Evolutionary conservation across 2,329 filamentous ascomycete species (phyloP), one percentile per base, ranked within the genome.

Genomic region (Epichloe scottii): DNA sequence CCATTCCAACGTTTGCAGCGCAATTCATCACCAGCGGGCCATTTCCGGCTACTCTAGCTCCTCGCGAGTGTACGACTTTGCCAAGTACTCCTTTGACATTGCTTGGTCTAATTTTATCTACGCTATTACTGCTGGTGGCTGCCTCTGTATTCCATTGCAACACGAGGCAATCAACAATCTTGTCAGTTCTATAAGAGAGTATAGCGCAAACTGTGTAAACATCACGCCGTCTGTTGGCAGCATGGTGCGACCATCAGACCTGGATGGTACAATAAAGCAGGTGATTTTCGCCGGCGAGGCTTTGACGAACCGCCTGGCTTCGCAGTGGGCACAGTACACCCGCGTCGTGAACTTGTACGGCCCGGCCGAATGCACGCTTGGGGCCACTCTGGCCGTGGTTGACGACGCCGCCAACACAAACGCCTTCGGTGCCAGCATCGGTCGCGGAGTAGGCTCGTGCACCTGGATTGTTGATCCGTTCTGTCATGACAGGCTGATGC

Each of bases 391-490:
- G 14, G 23, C n/a, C 17, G 48, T 37, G 7, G 8, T 44, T 3
- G 15, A 19, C 4, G 48, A 44, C 2, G 8, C 11, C 11, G 23
- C 14, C 35, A 33, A 50, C 26, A 39, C 17, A 4, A 19, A 19
- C 17, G 21, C 34, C 26, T 8, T 15, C 5, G 12, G 7, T 17
- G 35, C 42, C 8, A 17, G 39, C 10, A 49, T 49, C 30, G 52
- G 52, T 21, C 15, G 26, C 2, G 51, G 51, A 3, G 34, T 46
- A 1, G 57, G 56, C 3, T 45, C 39, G 4, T 46, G 50, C 21
- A 54, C 51, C 5, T 65, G 62, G 60, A 51, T 66, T 39, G 56
- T 60, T 7, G 55, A 62, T 35, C 46, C 56, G 1, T 50, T 56
- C 10, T 55, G 63, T 38, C 46, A 51, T 48, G 34, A 54, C 12